phyloP scores from a whole-genome alignment of 2,329 filamentous ascomycete species.

The Intubia oerlemansii region DNA sequence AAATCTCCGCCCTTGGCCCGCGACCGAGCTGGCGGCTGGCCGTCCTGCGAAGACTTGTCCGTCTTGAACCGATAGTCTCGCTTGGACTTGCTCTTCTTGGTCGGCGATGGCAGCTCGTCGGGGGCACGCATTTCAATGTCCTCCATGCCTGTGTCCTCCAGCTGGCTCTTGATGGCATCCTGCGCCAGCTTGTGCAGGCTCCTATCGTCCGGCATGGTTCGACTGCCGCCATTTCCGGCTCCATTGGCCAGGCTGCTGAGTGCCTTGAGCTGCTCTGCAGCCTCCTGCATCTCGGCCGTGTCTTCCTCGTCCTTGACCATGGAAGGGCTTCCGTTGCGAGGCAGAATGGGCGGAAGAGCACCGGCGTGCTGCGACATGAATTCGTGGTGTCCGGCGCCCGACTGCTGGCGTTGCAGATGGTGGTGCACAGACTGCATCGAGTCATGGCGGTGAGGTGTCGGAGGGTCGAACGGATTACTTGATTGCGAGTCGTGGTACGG shows the following conservation, averaged over 20 bases:
- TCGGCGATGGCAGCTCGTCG: not conserved
- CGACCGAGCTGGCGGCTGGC: slow-evolving; percentile 2
- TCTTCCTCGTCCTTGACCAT: slow-evolving; percentile 30
- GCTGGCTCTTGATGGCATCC: slow-evolving; percentile 6
- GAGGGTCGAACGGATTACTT: no score
- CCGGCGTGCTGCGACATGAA: no score
- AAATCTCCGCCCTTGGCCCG: no score
- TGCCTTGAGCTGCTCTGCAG: slow-evolving; percentile 44
- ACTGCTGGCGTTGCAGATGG: no score
- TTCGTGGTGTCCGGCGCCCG: not conserved
- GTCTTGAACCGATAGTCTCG: slow-evolving; percentile 6
- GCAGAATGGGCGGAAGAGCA: slow-evolving; percentile 1
- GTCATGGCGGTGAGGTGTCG: slow-evolving; percentile 3
- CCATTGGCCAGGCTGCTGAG: slow-evolving; percentile 33
- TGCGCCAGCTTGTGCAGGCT: slow-evolving; percentile 6
- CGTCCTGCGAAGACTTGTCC: no score
- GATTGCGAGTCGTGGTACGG: not conserved
- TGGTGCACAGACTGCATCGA: not conserved
- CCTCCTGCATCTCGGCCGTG: slow-evolving; percentile 48
- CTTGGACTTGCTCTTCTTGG: slow-evolving; percentile 2
- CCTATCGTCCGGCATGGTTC: no score
- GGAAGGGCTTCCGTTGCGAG: slow-evolving; percentile 5
- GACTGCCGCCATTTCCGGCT: not conserved
- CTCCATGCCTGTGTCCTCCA: slow-evolving; percentile 1
- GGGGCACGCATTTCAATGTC: slow-evolving; percentile 2